phyloP scores from a whole-genome alignment of 805 yeast genomes.

The Saccharomyces eubayanus region DNA sequence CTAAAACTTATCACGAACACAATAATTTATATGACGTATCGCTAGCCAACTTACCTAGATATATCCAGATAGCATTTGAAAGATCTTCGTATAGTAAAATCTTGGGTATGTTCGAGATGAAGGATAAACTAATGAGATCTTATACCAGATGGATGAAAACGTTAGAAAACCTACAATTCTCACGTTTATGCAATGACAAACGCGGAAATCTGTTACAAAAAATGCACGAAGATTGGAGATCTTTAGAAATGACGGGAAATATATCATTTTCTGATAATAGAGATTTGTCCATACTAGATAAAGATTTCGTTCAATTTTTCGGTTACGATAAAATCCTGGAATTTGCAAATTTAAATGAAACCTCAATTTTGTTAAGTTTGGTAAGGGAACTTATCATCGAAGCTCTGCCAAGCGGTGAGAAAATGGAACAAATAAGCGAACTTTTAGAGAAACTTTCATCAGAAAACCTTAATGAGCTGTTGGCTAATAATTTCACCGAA shows the following conservation, averaged over 20 bases:
- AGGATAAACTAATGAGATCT: slow-evolving; percentile 44
- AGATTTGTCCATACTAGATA: slow-evolving; percentile 22
- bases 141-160: slow-evolving; percentile 33
- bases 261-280: slow-evolving; percentile 17
- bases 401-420: slow-evolving; percentile 10
- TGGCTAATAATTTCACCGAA: slow-evolving; percentile 1
- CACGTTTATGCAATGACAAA: slow-evolving; percentile 28
- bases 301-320: slow-evolving; percentile 1
- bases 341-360: slow-evolving; percentile 10
- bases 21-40: slow-evolving; percentile 44
- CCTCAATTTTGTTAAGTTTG: slow-evolving; percentile 9
- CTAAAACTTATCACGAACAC: slow-evolving; percentile 30
- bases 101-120: slow-evolving; percentile 56
- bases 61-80: slow-evolving; percentile 47
- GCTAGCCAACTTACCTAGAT: slow-evolving; percentile 44
- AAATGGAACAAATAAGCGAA: slow-evolving; percentile 6
- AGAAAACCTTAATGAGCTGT: background rate
- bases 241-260: slow-evolving; percentile 25
- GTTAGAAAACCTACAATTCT: slow-evolving; percentile 17
- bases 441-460: slow-evolving; percentile 1
- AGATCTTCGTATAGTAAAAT: slow-evolving; percentile 57
- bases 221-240: slow-evolving; percentile 23
- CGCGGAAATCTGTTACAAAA: slow-evolving; percentile 13
- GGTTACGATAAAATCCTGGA: slow-evolving; percentile 2
- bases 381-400: slow-evolving; percentile 20